These are phyloP conservation scores for Paramecium biaurelia DNA, from an alignment of 73 alveolate species.

Conservation along the genomic window DNA sequence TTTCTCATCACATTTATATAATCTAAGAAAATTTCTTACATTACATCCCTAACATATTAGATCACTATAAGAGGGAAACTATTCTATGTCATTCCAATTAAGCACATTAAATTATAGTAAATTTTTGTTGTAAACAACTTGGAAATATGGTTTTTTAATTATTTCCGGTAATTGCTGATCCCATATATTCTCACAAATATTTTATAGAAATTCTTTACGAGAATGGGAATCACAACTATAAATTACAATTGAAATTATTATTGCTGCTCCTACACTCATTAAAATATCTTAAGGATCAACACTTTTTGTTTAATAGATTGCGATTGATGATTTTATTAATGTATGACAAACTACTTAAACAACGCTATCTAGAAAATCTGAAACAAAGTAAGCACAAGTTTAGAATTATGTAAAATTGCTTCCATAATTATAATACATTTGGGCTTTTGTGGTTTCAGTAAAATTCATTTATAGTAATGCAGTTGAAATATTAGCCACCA, in stretches of 20 bases:
- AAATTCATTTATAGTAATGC: background rate
- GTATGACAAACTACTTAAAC: background rate
- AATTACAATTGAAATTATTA: background rate
- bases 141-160: background rate
- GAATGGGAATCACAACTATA: background rate
- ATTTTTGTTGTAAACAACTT: background rate
- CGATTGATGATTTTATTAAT: background rate
- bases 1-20: background rate
- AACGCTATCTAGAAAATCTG: background rate
- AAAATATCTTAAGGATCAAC: background rate
- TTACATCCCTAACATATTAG: background rate
- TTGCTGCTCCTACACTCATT: constrained; percentile 1
- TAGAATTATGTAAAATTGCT: background rate
- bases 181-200: background rate
- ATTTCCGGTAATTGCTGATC: background rate
- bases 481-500: background rate
- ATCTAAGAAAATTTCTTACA: background rate
- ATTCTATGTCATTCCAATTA: background rate
- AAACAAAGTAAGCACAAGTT: background rate
- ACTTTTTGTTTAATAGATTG: background rate
- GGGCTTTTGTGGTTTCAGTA: background rate
- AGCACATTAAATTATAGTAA: background rate
- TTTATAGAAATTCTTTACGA: background rate
- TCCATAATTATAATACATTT: background rate
- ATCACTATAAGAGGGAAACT: background rate